Conservation (phyloP, 2,329 filamentous ascomycete genomes). For the Aspergillus hiratsukae region DNA sequence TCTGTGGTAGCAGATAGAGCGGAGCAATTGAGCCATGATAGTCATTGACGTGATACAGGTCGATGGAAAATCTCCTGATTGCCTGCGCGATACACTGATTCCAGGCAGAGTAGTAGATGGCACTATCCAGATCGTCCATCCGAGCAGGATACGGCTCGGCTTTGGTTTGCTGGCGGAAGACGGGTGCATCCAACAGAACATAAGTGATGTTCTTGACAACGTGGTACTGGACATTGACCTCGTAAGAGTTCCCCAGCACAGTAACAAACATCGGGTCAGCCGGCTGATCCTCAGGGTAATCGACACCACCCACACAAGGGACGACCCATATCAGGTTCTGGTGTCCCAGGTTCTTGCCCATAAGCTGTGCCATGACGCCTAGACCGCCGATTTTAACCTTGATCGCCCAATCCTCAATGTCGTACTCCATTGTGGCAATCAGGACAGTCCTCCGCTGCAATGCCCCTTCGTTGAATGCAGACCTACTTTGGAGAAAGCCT, state of each 20-base stretch:
- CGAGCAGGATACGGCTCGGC: constrained; percentile 61
- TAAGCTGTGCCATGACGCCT: constrained; percentile 66
- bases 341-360: constrained; percentile 62
- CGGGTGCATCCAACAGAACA: constrained; percentile 61
- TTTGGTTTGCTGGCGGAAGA: constrained; percentile 61
- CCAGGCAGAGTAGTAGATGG: constrained; percentile 67
- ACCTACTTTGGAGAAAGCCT: constrained; percentile 34
- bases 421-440: constrained; percentile 68
- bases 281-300: constrained; percentile 57
- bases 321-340: constrained; percentile 64
- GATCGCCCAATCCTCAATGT: constrained; percentile 65
- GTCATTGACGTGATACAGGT: constrained; percentile 64
- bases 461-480: constrained; percentile 28
- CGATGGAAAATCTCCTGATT: constrained; percentile 58
- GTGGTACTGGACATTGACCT: constrained; percentile 62
- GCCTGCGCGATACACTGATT: constrained; percentile 65
- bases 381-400: constrained; percentile 69
- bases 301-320: constrained; percentile 58
- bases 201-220: constrained; percentile 62
- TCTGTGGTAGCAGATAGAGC: constrained; percentile 60
- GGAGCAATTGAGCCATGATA: constrained; percentile 62
- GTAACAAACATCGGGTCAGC: constrained; percentile 60
- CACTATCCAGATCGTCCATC: constrained; percentile 66
- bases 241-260: constrained; percentile 57
- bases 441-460: constrained; percentile 52